Conservation (phyloP, 2,329 filamentous ascomycete genomes). For the Trichoderma semiorbis region DNA sequence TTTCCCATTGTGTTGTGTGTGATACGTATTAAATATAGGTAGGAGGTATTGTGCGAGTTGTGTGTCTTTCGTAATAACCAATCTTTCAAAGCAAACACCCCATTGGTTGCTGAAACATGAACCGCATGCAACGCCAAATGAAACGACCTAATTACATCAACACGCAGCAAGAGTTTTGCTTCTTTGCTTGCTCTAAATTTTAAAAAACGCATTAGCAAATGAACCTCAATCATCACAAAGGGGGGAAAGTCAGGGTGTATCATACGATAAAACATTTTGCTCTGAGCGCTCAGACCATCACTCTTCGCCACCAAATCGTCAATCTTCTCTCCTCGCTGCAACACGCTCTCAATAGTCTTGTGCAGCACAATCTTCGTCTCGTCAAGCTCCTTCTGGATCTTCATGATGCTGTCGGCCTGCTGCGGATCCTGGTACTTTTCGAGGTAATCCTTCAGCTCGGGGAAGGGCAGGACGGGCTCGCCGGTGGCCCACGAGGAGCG, state of each 20-base stretch:
- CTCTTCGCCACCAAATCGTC: conserved; percentile 92
- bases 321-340: conserved; percentile 95
- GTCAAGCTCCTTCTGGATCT: conserved; percentile 94
- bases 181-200: conserved; percentile 62
- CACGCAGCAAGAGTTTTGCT: conserved; percentile 74
- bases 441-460: conserved; percentile 74
- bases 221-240: not conserved
- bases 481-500: conserved; percentile 61
- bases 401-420: conserved; percentile 87
- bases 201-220: conserved; percentile 4
- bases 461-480: conserved; percentile 57
- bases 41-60: conserved; percentile 21
- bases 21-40: conserved; percentile 18
- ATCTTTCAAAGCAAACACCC: conserved; percentile 29
- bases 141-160: conserved; percentile 53
- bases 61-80: conserved; percentile 30
- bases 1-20: not conserved
- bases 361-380: conserved; percentile 97
- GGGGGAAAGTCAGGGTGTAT: not conserved
- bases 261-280: conserved; percentile 94
- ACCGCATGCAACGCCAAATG: conserved; percentile 33
- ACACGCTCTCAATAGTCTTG: conserved; percentile 85
- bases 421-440: conserved; percentile 77
- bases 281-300: conserved; percentile 82
- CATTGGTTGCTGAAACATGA: conserved; percentile 29